Evolutionary conservation across 2,329 filamentous ascomycete genomes (phyloP).

Genomic region (Fusarium sp.): DNA sequence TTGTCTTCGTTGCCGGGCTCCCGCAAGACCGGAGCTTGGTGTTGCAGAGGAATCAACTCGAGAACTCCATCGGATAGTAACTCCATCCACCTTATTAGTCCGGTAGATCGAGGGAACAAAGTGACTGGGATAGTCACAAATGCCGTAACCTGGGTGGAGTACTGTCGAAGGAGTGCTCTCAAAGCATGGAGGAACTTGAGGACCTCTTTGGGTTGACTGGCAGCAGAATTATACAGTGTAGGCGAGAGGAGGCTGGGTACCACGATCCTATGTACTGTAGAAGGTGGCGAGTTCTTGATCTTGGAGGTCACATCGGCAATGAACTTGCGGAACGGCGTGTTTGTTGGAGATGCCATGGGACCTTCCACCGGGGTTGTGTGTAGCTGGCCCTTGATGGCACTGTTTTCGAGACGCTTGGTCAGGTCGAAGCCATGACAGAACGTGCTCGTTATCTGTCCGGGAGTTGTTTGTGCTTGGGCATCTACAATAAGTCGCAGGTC

Average conservation of each 20-base stretch:
- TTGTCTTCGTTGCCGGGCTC: conserved; percentile 69
- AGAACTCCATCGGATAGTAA: conserved; percentile 84
- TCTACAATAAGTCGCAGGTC: conserved; percentile 19
- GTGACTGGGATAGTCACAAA: conserved; percentile 82
- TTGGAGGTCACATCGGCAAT: conserved; percentile 65
- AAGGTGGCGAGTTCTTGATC: conserved; percentile 65
- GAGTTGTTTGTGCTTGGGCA: conserved; percentile 22
- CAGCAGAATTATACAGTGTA: conserved; percentile 77
- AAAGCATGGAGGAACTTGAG: conserved; percentile 85
- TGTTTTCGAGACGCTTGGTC: conserved; percentile 66
- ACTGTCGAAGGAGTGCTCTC: conserved; percentile 75
- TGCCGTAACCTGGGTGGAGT: conserved; percentile 72
- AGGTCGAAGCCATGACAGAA: conserved; percentile 82
- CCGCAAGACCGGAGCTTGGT: conserved; percentile 62
- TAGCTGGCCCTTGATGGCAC: conserved; percentile 60
- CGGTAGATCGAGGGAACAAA: conserved; percentile 78
- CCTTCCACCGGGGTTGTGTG: conserved; percentile 58
- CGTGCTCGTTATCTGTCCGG: conserved; percentile 40
- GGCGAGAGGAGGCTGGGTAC: conserved; percentile 89
- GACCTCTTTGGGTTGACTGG: conserved; percentile 75
- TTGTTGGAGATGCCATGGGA: conserved; percentile 33
- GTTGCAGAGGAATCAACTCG: conserved; percentile 78
- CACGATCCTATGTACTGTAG: conserved; percentile 79
- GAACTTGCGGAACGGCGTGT: conserved; percentile 65
- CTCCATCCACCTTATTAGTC: conserved; percentile 87